Conservation (phyloP, 805 yeast species). For the Suhomyces tanzawaensis region DNA sequence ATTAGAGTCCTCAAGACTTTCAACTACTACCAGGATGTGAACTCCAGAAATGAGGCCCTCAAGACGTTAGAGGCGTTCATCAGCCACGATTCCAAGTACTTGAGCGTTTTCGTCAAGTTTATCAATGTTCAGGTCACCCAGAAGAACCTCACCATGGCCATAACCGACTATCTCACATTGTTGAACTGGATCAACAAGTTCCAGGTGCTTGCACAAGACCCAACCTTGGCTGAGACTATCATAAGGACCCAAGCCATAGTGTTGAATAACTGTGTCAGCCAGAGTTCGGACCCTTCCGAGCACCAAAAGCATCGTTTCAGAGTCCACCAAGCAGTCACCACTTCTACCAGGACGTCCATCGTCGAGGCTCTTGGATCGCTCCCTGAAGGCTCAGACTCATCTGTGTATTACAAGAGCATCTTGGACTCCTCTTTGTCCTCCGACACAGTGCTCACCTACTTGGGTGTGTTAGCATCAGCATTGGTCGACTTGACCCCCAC, state of each 20-base stretch:
- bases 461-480: constrained; percentile 26
- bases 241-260: constrained; percentile 35
- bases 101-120: constrained; percentile 37
- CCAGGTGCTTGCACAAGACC: constrained; percentile 16
- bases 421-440: constrained; percentile 5
- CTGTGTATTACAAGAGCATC: not conserved
- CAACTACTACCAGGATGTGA: constrained; percentile 48
- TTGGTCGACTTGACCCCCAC: constrained; percentile 21
- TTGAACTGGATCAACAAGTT: constrained; percentile 55
- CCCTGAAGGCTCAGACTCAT: not conserved
- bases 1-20: constrained; percentile 45
- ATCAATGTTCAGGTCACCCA: constrained; percentile 32
- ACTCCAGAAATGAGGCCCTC: constrained; percentile 44
- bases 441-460: constrained; percentile 15
- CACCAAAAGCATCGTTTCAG: constrained; percentile 17
- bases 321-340: constrained; percentile 26
- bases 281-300: constrained; percentile 9
- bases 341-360: constrained; percentile 28
- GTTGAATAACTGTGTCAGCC: constrained; percentile 24
- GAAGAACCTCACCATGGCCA: constrained; percentile 42
- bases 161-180: constrained; percentile 54
- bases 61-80: constrained; percentile 39
- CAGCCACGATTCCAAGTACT: constrained; percentile 27
- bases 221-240: constrained; percentile 21
- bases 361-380: constrained; percentile 8